Conservation (phyloP, 305 asterid genomes). For the Fraxinus platypoda region DNA sequence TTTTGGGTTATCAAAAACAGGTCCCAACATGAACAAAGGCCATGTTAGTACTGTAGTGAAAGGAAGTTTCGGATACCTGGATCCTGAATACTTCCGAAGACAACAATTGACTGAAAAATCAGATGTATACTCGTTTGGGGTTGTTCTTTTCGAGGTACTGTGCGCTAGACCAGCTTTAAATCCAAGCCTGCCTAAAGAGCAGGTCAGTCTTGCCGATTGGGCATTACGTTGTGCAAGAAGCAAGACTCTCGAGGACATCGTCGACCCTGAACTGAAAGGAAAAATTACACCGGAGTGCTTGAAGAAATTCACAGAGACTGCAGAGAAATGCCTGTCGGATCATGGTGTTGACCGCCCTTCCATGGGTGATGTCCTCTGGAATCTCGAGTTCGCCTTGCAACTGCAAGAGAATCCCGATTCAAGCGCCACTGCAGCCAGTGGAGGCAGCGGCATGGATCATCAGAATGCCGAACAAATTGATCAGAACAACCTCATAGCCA, state of each 20-base stretch:
- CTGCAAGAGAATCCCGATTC: constrained; percentile 42
- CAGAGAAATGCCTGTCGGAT: constrained; percentile 64
- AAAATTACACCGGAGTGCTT: constrained; percentile 43
- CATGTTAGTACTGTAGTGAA: constrained; percentile 78
- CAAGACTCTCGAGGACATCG: constrained; percentile 42
- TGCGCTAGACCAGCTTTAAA: constrained; percentile 65
- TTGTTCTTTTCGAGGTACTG: constrained; percentile 68
- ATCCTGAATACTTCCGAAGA: constrained; percentile 65
- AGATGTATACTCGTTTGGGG: constrained; percentile 72
- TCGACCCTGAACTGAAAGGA: constrained; percentile 56
- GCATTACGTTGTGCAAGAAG: constrained; percentile 52
- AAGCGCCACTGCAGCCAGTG: background rate
- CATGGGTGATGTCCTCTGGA: constrained; percentile 74
- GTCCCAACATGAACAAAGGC: constrained; percentile 80
- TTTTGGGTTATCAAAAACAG: constrained; percentile 82
- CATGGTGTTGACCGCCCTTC: constrained; percentile 58
- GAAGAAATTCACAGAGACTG: constrained; percentile 52
- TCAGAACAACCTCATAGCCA: constrained; percentile 55
- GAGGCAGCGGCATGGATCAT: constrained; percentile 20
- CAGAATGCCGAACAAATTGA: constrained; percentile 30
- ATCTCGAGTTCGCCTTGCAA: constrained; percentile 54
- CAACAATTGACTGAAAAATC: constrained; percentile 70
- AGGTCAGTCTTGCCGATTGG: constrained; percentile 70
- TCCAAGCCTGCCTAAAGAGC: constrained; percentile 60
- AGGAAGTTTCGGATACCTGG: constrained; percentile 69